These are phyloP conservation scores for Corniculantispora saksenae DNA, from an alignment of 2,329 filamentous ascomycete species.

Conservation along the genomic window DNA sequence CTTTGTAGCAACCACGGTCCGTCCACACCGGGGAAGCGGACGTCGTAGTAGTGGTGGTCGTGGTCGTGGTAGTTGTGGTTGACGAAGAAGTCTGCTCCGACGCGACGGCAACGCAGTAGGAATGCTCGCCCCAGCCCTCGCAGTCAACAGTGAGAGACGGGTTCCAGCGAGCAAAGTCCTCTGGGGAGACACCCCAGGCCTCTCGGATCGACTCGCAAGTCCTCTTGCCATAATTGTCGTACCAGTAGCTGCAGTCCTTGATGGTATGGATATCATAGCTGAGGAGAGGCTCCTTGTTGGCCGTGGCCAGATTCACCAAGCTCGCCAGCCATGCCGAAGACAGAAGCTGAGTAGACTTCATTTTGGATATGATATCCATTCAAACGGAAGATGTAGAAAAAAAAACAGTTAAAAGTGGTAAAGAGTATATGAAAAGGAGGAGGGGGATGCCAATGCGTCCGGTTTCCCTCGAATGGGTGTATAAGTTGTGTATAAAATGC, in stretches of 20 bases:
- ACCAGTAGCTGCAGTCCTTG: conserved; percentile 11
- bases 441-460: not conserved
- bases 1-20: conserved; percentile 2
- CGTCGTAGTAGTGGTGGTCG: not conserved
- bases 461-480: too few relatives aligned
- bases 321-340: not conserved
- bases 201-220: not conserved
- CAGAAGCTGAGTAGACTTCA: not conserved
- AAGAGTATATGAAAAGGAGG: not conserved
- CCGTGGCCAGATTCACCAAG: not conserved
- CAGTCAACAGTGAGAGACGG: conserved; percentile 1
- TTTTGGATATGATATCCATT: not conserved
- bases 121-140: not conserved
- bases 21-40: not conserved
- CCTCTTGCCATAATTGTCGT: not conserved
- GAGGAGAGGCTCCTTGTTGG: not conserved
- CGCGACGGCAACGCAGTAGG: conserved; percentile 6
- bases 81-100: not conserved
- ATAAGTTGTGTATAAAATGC: too few relatives aligned
- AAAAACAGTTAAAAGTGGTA: not conserved
- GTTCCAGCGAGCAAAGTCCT: conserved; percentile 6
- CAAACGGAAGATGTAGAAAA: not conserved
- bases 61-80: not conserved
- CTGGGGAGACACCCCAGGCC: not conserved
- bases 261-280: conserved; percentile 9